A percentile compares a stretch with the other conserved stretches of the same genome.
Conservation (phyloP, 2,329 filamentous ascomycete genomes). For the Podosphaera leucotricha region DNA sequence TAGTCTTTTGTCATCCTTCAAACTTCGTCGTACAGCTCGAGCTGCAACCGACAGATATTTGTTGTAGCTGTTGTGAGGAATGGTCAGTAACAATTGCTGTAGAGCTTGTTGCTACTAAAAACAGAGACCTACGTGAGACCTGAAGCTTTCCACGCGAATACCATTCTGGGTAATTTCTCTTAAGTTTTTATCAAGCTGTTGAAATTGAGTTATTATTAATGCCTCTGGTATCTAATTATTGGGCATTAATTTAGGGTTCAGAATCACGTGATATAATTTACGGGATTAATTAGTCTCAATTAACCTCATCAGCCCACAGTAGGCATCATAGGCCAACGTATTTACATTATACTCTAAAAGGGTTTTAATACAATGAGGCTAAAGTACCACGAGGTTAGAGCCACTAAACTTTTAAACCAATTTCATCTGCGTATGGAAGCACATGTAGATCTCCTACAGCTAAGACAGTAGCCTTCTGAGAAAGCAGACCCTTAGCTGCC, state of each 20-base stretch:
- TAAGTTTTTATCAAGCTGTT: background rate
- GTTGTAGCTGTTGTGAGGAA: conserved; percentile 62
- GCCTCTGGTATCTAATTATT: too few species aligned
- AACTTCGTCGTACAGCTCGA: conserved; percentile 81
- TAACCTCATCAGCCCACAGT: too few species aligned
- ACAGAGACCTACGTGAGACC: conserved; percentile 37
- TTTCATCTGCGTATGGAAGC: conserved; percentile 79
- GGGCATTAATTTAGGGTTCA: too few species aligned
- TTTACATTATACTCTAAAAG: conserved; percentile 17
- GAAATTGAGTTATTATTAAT: too few species aligned
- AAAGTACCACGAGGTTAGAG: background rate
- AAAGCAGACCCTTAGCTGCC: conserved; percentile 71
- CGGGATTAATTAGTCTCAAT: background rate
- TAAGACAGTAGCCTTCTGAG: conserved; percentile 71
- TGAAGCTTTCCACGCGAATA: conserved; percentile 95
- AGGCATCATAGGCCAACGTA: conserved; percentile 4
- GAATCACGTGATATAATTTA: background rate
- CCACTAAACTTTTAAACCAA: conserved; percentile 79
- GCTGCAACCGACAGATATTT: conserved; percentile 92
- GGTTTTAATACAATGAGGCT: conserved; percentile 15
- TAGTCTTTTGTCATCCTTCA: conserved; percentile 87
- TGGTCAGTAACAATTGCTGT: conserved; percentile 11
- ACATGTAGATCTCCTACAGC: conserved; percentile 77
- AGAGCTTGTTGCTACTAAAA: background rate
- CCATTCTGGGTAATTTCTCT: conserved; percentile 31